These are phyloP conservation scores for Pseudogymnoascus sp. DNA, from an alignment of 2,329 filamentous ascomycete genomes.

Conservation along the genomic window DNA sequence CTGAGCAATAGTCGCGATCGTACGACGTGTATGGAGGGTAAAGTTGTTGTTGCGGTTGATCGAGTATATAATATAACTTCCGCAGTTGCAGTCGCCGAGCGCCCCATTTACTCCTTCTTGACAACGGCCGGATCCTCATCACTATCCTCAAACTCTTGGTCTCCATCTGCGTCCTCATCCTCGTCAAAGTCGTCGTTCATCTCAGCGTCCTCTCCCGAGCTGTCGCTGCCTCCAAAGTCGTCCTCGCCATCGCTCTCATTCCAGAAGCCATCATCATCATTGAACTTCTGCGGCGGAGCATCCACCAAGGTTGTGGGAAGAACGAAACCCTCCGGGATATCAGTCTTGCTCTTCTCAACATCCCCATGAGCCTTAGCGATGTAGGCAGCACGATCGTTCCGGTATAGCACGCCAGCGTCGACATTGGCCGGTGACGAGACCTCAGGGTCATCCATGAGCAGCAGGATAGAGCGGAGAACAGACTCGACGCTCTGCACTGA, in stretches of 20 bases:
- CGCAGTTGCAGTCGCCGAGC: not conserved
- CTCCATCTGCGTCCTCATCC: conserved; percentile 49
- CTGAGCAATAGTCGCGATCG: not conserved
- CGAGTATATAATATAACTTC: not conserved
- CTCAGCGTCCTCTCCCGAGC: conserved; percentile 52
- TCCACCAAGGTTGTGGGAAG: conserved; percentile 73
- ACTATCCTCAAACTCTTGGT: conserved; percentile 47
- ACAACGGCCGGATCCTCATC: conserved; percentile 25
- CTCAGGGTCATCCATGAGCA: conserved; percentile 89
- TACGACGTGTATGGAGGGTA: not conserved
- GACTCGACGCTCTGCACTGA: conserved; percentile 92
- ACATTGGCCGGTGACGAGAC: conserved; percentile 92
- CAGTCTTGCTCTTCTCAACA: conserved; percentile 66
- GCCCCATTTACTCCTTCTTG: not conserved
- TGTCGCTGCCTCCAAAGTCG: conserved; percentile 72
- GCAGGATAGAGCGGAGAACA: conserved; percentile 84
- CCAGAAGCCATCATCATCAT: conserved; percentile 79
- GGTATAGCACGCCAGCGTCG: conserved; percentile 80
- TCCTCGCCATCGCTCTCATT: conserved; percentile 68
- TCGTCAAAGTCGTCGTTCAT: conserved; percentile 55
- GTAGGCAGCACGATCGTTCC: conserved; percentile 66
- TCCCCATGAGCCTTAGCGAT: conserved; percentile 62
- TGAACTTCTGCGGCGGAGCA: conserved; percentile 54
- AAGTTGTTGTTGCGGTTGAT: not conserved
- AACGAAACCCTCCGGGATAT: conserved; percentile 71